Evolutionary conservation across 352 stramenopile genomes (phyloP).

Genomic region (Salisapilia sapeloensis): DNA sequence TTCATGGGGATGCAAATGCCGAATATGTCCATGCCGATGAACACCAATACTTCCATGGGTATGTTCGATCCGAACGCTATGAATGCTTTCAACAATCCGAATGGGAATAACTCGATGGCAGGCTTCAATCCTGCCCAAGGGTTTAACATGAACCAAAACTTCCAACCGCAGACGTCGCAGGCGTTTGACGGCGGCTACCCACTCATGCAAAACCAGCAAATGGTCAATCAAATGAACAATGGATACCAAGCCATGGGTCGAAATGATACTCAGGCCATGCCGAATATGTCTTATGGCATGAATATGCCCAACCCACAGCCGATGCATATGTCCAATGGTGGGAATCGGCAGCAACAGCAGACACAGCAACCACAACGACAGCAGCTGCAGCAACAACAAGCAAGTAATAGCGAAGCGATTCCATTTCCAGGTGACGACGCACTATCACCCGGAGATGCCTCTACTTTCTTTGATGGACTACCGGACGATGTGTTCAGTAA

Average conservation of each 20-base stretch:
- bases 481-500: slow-evolving; percentile 55
- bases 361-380: slow-evolving; percentile 6
- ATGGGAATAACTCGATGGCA: too few relatives aligned
- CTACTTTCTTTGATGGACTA: slow-evolving; percentile 63
- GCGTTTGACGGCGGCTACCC: slow-evolving; percentile 20
- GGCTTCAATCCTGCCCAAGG: slow-evolving; percentile 10
- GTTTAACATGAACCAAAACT: slow-evolving; percentile 6
- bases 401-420: slow-evolving; percentile 4
- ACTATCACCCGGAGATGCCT: slow-evolving; percentile 24
- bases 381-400: slow-evolving; percentile 7
- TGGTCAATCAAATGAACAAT: slow-evolving; percentile 13
- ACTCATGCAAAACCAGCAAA: slow-evolving; percentile 15
- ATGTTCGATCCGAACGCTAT: slow-evolving; percentile 23
- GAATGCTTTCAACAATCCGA: slow-evolving; percentile 57
- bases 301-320: neutral
- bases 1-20: slow-evolving; percentile 48
- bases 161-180: slow-evolving; percentile 13
- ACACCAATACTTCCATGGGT: slow-evolving; percentile 8
- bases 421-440: slow-evolving; percentile 8
- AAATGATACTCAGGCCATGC: neutral
- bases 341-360: slow-evolving; percentile 5
- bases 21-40: slow-evolving; percentile 26
- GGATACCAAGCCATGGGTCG: slow-evolving; percentile 4
- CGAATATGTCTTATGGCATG: slow-evolving; percentile 1
- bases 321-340: slow-evolving; percentile 4